These are phyloP conservation scores for Taphrina communis DNA, from an alignment of 1,139 yeast species.

Conservation along the genomic window DNA sequence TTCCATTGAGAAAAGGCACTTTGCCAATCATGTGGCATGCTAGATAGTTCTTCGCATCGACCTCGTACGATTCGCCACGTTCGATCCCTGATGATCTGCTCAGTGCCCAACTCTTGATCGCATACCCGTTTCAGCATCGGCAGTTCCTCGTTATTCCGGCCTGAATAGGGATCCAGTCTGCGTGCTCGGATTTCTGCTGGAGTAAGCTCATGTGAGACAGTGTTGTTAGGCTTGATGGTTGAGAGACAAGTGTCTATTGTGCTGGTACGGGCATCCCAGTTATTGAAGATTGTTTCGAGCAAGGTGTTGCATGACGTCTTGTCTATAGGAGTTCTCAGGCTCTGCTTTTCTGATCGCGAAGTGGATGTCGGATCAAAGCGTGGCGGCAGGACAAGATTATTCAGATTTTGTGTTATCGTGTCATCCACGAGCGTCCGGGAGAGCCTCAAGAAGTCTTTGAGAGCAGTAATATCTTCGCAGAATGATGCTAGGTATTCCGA, in stretches of 20 bases:
- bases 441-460: constrained; percentile 32
- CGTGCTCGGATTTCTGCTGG: constrained; percentile 18
- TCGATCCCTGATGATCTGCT: constrained; percentile 27
- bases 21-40: constrained; percentile 26
- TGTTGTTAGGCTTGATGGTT: background rate
- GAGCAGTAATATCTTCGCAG: constrained; percentile 31
- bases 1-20: constrained; percentile 16
- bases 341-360: constrained; percentile 18
- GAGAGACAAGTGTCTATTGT: constrained; percentile 25
- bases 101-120: constrained; percentile 25
- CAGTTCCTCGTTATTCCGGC: constrained; percentile 4
- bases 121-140: constrained; percentile 32
- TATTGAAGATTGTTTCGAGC: constrained; percentile 25
- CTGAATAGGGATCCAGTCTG: constrained; percentile 32
- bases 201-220: background rate
- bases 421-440: constrained; percentile 32
- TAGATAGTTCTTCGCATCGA: constrained; percentile 24
- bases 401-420: constrained; percentile 32
- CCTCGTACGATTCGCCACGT: constrained; percentile 38
- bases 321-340: constrained; percentile 30
- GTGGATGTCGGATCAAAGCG: constrained; percentile 37
- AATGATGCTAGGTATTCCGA: background rate
- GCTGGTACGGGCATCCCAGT: constrained; percentile 31
- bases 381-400: constrained; percentile 33
- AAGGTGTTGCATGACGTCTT: constrained; percentile 20